These are phyloP conservation scores for Vitis hybrid DNA, from an alignment of 177 flowering plant species.

Conservation along the genomic window DNA sequence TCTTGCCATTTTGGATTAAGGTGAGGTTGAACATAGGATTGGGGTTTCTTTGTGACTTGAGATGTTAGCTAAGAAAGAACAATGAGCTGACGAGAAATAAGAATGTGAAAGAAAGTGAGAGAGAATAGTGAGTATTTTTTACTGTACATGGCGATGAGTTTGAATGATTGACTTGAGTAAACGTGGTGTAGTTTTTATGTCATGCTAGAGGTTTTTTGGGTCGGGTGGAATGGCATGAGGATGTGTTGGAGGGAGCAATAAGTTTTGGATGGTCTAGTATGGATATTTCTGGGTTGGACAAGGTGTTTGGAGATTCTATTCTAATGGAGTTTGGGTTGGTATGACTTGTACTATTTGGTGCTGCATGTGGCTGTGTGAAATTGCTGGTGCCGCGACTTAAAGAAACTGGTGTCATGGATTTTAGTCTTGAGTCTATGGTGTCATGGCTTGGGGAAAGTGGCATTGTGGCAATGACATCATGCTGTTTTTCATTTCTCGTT, in stretches of 20 bases:
- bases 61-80: conserved; percentile 2
- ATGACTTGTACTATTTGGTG: no score
- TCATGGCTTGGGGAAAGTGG: no score
- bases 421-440: no score
- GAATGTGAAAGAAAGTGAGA: conserved; percentile 4
- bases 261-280: no score
- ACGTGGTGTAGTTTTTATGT: background rate
- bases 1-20: conserved; percentile 17
- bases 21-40: conserved; percentile 7
- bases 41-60: conserved; percentile 7
- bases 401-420: background rate
- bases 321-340: no score
- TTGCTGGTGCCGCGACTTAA: background rate
- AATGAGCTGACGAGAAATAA: background rate
- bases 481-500: no score
- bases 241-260: no score
- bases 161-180: no score
- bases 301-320: no score
- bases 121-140: background rate
- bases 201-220: conserved; percentile 11
- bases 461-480: no score
- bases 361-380: background rate
- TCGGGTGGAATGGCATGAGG: background rate
- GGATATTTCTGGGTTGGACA: no score
- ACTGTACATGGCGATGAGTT: no score